Evolutionary conservation across 2,329 filamentous ascomycete species (phyloP), one percentile per base, ranked within the genome.

Genomic region (Colletotrichum simmondsii): DNA sequence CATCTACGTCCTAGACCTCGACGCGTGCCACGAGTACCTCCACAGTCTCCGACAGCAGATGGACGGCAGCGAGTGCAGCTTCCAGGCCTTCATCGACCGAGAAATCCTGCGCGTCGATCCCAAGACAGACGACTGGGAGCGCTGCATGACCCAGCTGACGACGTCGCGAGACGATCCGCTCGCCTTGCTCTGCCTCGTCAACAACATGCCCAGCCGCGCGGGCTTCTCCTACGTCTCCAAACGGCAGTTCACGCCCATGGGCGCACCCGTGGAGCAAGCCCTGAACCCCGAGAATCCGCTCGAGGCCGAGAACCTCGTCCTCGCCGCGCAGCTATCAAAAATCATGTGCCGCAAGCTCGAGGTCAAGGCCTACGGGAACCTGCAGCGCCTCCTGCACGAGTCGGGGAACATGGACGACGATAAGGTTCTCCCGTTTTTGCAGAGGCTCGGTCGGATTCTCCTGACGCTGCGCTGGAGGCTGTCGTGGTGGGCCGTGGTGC

Each of bases 301-400:
- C 2, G 79, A 82, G 16, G 80, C 83, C 65, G 80, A 78, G 22
- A 82, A 85, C 53, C 82, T 85, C 57, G 76, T 83, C 2, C 78
- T 85, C 2, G 84, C 84, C 4, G 83, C 83, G 1, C 83, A 85
- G 68, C 77, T 86, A 26, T 84, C 83, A 10, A 82, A 84, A 46
- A 85, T 86, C 57, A 76, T 86, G 70, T 84, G 83, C 76, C 83
- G 84, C 66, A 84, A 85, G 78, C 78, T 85, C 7, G 84, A 86
- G 75, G 82, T 86, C 5, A 83, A 85, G 76, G 84, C 82, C 3
- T 85, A 83, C 79, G 79, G 80, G 35, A 81, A 81, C 62, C 80
- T 86, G 0, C 84, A 86, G 71, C 82, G 81, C 12, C n/a, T 42
- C 7, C 28, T 75, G n/a, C 65, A 69, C 57, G 66, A 68, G 57